phyloP scores from a whole-genome alignment of 306 rosid species.

The Vigna unguiculata region DNA sequence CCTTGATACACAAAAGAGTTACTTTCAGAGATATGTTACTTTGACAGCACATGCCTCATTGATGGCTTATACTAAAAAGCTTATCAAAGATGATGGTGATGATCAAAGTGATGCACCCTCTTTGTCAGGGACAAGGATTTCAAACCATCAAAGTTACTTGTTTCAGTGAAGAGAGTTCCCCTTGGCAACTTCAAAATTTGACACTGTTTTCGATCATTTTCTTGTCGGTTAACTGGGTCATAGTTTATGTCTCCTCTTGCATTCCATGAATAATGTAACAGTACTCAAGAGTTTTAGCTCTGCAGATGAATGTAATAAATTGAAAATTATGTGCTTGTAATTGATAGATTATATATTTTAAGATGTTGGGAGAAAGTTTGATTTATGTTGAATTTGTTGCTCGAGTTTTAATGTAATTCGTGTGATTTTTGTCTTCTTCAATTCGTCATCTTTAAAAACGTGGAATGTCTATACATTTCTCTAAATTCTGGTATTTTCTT shows the following conservation, averaged over 20 bases:
- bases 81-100: slow-evolving; percentile 30
- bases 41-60: slow-evolving; percentile 1
- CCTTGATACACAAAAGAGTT: slow-evolving; percentile 8
- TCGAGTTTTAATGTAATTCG: too few relatives aligned
- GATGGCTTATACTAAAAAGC: slow-evolving; percentile 37
- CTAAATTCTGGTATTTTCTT: too few relatives aligned
- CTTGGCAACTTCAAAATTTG: slow-evolving; percentile 55
- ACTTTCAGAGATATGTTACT: slow-evolving; percentile 13
- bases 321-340: slow-evolving; percentile 24
- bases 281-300: slow-evolving; percentile 35
- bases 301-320: slow-evolving; percentile 35
- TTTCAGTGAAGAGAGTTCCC: slow-evolving; percentile 57
- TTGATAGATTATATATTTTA: slow-evolving; percentile 12
- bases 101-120: slow-evolving; percentile 39
- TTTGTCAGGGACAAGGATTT: slow-evolving; percentile 43
- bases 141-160: slow-evolving; percentile 28
- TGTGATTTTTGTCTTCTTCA: too few relatives aligned
- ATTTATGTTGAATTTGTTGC: neutral
- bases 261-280: slow-evolving; percentile 15
- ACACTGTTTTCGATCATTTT: slow-evolving; percentile 3
- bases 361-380: slow-evolving; percentile 9
- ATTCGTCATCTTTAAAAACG: too few relatives aligned
- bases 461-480: too few relatives aligned
- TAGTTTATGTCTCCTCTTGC: slow-evolving; percentile 14
- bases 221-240: slow-evolving; percentile 34